Evolutionary conservation across 129 eudicot genomes (phyloP).

Genomic region (Silybum marianum): DNA sequence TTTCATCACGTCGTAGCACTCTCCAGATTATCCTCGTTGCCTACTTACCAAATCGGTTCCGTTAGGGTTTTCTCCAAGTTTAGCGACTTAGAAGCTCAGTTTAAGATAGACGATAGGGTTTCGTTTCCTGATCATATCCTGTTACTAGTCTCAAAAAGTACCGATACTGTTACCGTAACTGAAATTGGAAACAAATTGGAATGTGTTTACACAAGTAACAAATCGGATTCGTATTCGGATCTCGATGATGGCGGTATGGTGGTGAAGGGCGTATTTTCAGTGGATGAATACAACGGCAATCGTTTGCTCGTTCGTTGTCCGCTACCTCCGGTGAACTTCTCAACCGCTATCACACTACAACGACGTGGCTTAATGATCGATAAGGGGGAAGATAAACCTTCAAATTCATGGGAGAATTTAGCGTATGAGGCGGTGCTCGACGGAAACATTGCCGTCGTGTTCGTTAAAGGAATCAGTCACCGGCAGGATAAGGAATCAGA

Average conservation of each 20-base stretch:
- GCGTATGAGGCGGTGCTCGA: conserved; percentile 77
- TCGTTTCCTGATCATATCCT: conserved; percentile 78
- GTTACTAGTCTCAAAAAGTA: conserved; percentile 38
- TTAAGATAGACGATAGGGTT: conserved; percentile 57
- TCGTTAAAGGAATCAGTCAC: conserved; percentile 82
- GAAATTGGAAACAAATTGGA: conserved; percentile 25
- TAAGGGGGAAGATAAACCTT: conserved; percentile 30
- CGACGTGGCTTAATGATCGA: conserved; percentile 18
- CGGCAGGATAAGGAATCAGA: conserved; percentile 69
- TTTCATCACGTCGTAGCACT: conserved; percentile 50
- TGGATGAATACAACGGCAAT: conserved; percentile 53
- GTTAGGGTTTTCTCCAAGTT: conserved; percentile 10
- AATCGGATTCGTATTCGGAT: conserved; percentile 20
- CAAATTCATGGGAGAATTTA: conserved; percentile 67
- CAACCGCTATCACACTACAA: conserved; percentile 41
- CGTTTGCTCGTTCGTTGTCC: conserved; percentile 78
- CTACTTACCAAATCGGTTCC: conserved; percentile 34
- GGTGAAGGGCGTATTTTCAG: conserved; percentile 48
- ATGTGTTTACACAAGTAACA: conserved; percentile 56
- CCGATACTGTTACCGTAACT: background rate
- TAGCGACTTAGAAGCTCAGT: conserved; percentile 2
- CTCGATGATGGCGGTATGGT: conserved; percentile 16
- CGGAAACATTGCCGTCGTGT: conserved; percentile 60
- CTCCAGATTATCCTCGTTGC: conserved; percentile 48
- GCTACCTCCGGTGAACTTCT: conserved; percentile 56